Evolutionary conservation across 768 basidiomycete species (phyloP).

Genomic region (Panaeolus papilionaceus): DNA sequence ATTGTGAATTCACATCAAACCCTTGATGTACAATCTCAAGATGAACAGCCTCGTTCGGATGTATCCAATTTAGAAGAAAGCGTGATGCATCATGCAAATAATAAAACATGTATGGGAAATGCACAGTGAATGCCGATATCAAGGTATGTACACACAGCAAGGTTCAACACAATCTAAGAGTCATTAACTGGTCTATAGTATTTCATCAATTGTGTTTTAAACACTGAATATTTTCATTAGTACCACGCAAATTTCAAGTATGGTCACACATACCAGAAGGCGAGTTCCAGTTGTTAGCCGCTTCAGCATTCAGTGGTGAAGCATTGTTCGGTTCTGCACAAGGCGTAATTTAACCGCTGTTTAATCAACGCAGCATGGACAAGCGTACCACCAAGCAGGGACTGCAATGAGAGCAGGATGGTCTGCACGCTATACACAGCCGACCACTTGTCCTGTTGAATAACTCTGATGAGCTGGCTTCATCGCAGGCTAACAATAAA

Average conservation of each 20-base stretch:
- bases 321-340: conserved; percentile 88
- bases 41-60: not conserved
- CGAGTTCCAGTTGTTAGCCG: conserved; percentile 79
- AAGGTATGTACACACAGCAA: conserved; percentile 3
- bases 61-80: not conserved
- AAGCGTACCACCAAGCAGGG: conserved; percentile 81
- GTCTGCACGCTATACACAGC: conserved; percentile 93
- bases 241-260: conserved; percentile 11
- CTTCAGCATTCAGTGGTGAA: conserved; percentile 88
- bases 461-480: not conserved
- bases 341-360: conserved; percentile 17
- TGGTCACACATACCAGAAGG: conserved; percentile 57
- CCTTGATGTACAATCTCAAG: not conserved
- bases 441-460: conserved; percentile 85
- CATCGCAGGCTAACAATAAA: conserved; percentile 20
- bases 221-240: conserved; percentile 49
- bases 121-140: not conserved
- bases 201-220: conserved; percentile 74
- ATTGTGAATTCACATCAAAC: not conserved
- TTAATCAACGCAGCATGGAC: not conserved
- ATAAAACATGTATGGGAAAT: not conserved
- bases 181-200: conserved; percentile 66
- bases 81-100: not conserved
- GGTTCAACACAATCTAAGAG: conserved; percentile 20
- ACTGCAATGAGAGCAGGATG: conserved; percentile 87